A percentile compares a stretch with the other conserved stretches of the same genome.
Conservation (phyloP, 2,329 filamentous ascomycete genomes). For the Colletotrichum noveboracense region DNA sequence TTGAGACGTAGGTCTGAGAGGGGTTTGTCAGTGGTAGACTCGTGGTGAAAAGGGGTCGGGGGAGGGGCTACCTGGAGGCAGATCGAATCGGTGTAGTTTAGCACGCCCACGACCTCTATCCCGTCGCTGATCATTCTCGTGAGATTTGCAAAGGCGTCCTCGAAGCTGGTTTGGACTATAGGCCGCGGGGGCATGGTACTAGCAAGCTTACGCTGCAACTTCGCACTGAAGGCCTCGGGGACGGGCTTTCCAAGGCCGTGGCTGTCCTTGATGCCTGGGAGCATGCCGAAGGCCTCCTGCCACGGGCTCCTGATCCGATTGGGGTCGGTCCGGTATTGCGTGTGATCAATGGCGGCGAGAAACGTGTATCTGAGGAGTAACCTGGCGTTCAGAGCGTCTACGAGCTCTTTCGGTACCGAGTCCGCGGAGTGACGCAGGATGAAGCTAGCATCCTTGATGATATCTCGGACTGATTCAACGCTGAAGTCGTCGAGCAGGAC, state of each 20-base stretch:
- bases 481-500: slow-evolving; percentile 72
- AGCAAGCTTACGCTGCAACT: slow-evolving; percentile 88
- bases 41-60: background rate
- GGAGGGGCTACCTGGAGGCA: slow-evolving; percentile 65
- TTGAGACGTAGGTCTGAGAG: slow-evolving; percentile 73
- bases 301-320: slow-evolving; percentile 56
- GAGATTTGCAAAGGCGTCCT: slow-evolving; percentile 74
- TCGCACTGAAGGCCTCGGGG: slow-evolving; percentile 83
- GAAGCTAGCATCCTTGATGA: slow-evolving; percentile 59
- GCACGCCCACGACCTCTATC: slow-evolving; percentile 68
- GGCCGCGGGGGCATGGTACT: slow-evolving; percentile 93
- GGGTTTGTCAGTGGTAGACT: no score
- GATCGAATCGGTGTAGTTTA: slow-evolving; percentile 71
- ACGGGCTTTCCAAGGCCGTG: slow-evolving; percentile 68
- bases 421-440: slow-evolving; percentile 51
- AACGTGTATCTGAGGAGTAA: slow-evolving; percentile 71
- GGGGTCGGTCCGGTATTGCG: slow-evolving; percentile 47
- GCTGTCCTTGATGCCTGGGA: slow-evolving; percentile 64
- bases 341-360: slow-evolving; percentile 58
- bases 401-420: slow-evolving; percentile 44
- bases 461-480: slow-evolving; percentile 56
- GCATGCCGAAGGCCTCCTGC: slow-evolving; percentile 53
- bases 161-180: slow-evolving; percentile 78
- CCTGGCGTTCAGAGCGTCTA: slow-evolving; percentile 65
- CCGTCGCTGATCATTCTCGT: slow-evolving; percentile 75